Evolutionary conservation across 179 eudicot genomes (phyloP).

Genomic region (Vitellaria paradoxa): DNA sequence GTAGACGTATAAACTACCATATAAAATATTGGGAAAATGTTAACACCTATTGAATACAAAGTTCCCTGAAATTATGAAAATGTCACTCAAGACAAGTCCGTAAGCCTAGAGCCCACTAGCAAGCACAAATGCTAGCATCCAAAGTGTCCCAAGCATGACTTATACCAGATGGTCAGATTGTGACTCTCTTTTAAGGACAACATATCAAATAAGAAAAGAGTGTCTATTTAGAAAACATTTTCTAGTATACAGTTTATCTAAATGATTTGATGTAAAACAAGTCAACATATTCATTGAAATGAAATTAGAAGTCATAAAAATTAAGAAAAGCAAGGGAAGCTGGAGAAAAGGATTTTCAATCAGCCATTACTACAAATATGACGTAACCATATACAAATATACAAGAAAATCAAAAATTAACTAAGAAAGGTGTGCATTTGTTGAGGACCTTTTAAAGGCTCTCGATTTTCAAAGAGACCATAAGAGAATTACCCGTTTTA

Average conservation of each 20-base stretch:
- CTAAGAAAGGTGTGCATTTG: neutral
- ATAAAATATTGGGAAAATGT: no score
- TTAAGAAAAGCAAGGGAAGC: neutral
- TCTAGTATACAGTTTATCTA: neutral
- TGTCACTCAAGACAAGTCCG: no score
- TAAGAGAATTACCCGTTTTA: slow-evolving; percentile 54
- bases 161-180: neutral
- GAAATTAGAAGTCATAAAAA: neutral
- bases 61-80: no score
- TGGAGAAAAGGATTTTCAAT: neutral
- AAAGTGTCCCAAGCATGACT: no score
- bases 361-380: neutral
- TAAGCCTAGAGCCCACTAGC: no score
- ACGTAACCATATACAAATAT: slow-evolving; percentile 2
- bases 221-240: neutral
- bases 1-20: no score
- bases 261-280: neutral
- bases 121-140: no score
- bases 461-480: slow-evolving; percentile 3
- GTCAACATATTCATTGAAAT: neutral
- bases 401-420: neutral
- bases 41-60: no score
- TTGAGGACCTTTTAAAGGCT: neutral
- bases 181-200: no score
- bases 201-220: neutral